Conservation (phyloP, 1,284 basidiomycete genomes). For the Ganoderma resinaceum region DNA sequence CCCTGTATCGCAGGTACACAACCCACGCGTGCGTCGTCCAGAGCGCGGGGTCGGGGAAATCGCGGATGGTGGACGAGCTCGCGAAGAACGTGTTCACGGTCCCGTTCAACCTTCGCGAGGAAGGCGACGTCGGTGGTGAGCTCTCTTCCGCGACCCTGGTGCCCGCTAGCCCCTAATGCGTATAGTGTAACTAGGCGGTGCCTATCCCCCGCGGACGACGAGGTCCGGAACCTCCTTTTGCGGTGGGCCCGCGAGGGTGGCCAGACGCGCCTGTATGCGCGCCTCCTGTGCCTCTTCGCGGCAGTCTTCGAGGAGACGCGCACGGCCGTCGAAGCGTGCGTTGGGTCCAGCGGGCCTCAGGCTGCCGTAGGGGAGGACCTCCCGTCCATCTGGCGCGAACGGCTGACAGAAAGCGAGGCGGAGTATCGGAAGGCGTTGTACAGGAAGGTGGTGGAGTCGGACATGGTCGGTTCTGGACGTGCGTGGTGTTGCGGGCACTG, state of each 20-base stretch:
- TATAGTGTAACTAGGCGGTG: background rate
- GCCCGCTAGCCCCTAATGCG: too few species aligned
- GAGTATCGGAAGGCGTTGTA: background rate
- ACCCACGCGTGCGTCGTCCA: constrained; percentile 26
- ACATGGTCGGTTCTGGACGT: background rate
- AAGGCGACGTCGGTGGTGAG: background rate
- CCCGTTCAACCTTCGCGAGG: constrained; percentile 33
- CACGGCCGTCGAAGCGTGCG: background rate
- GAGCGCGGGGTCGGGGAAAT: constrained; percentile 43
- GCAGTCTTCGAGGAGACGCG: background rate
- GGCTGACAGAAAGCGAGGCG: background rate
- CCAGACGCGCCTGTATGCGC: background rate
- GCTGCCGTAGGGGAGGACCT: too few species aligned
- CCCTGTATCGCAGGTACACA: background rate
- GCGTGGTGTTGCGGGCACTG: background rate
- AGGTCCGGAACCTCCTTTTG: background rate
- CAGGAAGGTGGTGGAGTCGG: background rate
- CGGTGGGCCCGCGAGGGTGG: background rate
- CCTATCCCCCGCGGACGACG: background rate
- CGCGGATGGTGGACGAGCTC: constrained; percentile 57
- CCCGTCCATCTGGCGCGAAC: background rate
- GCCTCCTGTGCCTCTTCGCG: background rate
- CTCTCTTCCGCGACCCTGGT: background rate
- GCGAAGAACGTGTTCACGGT: constrained; percentile 54
- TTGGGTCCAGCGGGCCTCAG: background rate